Conservation (phyloP, 495 filamentous ascomycete genomes). For the Daldinia childiae region DNA sequence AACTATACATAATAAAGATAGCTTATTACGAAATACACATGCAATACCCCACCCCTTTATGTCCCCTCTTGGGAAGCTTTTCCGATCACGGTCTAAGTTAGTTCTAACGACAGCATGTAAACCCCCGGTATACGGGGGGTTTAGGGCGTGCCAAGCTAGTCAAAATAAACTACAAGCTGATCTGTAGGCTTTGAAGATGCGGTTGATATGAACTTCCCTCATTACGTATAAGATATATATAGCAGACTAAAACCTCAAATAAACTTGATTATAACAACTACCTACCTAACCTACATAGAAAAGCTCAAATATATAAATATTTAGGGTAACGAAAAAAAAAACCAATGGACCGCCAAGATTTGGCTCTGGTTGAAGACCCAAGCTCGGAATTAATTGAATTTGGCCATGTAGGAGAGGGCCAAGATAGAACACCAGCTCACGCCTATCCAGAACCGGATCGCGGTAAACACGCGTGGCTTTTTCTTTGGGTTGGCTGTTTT, state of each 20-base stretch:
- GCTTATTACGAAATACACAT: slow-evolving; percentile 5
- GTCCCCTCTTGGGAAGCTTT: slow-evolving; percentile 2
- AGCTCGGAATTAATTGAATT: slow-evolving; percentile 17
- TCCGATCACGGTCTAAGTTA: slow-evolving; percentile 27
- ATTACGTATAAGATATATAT: background rate
- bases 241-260: too few relatives aligned
- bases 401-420: slow-evolving; percentile 9
- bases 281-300: background rate
- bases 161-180: background rate
- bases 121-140: background rate
- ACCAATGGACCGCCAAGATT: slow-evolving; percentile 13
- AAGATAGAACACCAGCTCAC: background rate
- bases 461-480: slow-evolving; percentile 72
- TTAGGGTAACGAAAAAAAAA: background rate
- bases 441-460: slow-evolving; percentile 55
- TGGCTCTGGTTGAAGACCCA: slow-evolving; percentile 1
- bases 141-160: slow-evolving; percentile 3
- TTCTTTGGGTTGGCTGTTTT: slow-evolving; percentile 67
- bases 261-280: too few relatives aligned
- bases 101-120: background rate
- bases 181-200: background rate
- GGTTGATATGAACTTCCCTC: background rate
- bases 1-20: background rate
- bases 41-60: background rate
- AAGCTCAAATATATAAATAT: background rate